Evolutionary conservation across 2,329 filamentous ascomycete species (phyloP).

Genomic region (Calcarisporium arbuscula): DNA sequence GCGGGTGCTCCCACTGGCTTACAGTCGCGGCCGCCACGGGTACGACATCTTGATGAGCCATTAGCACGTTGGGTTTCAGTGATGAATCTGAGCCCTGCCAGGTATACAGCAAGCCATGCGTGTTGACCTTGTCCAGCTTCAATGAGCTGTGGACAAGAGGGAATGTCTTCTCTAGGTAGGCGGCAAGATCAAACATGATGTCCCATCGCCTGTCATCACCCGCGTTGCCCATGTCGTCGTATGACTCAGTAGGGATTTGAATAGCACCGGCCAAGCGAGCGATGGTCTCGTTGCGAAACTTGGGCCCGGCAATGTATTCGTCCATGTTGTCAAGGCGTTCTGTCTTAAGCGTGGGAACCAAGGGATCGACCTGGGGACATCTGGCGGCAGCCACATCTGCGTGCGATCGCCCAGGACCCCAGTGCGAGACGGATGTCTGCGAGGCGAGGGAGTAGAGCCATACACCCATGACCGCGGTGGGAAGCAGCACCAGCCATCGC

Average conservation of each 20-base stretch:
- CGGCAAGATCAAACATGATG: constrained; percentile 47
- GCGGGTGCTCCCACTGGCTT: constrained; percentile 52
- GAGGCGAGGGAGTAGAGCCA: too few species aligned
- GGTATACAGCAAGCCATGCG: constrained; percentile 51
- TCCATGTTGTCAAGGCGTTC: too few species aligned
- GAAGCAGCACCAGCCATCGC: too few species aligned
- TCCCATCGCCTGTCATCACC: constrained; percentile 53
- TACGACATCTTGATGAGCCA: constrained; percentile 61
- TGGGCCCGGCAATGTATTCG: too few species aligned
- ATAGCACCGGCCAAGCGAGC: constrained; percentile 40
- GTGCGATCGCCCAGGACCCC: too few species aligned
- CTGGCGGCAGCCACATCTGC: too few species aligned
- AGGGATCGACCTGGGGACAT: too few species aligned
- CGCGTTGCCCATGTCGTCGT: constrained; percentile 47
- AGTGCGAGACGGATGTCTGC: too few species aligned
- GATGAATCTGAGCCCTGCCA: constrained; percentile 25
- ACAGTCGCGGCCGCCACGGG: constrained; percentile 47
- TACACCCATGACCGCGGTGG: too few species aligned
- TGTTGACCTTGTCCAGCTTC: constrained; percentile 45
- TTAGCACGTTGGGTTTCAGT: constrained; percentile 50
- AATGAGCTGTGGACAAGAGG: constrained; percentile 38
- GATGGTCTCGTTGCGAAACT: too few species aligned
- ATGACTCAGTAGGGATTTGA: constrained; percentile 48
- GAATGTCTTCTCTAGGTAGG: constrained; percentile 42
- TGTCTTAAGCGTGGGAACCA: too few species aligned